Conservation (phyloP, 257 asterid species). For the Rhazya stricta region DNA sequence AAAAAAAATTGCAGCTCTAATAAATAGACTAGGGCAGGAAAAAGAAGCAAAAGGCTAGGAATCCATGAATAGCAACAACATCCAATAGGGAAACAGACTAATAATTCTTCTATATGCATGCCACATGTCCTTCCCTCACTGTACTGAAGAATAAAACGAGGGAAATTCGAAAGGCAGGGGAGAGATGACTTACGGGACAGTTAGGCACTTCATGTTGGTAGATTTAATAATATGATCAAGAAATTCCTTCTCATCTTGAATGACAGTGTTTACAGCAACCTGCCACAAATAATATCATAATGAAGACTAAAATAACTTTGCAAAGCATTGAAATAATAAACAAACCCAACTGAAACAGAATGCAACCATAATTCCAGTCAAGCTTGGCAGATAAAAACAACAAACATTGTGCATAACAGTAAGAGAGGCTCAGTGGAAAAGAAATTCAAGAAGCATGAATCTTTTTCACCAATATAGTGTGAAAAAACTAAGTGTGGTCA, state of each 20-base stretch:
- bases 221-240: conserved; percentile 89
- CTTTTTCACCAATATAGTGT: neutral
- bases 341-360: neutral
- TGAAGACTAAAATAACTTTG: neutral
- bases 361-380: neutral
- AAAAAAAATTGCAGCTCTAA: neutral
- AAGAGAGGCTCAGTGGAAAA: neutral
- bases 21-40: neutral
- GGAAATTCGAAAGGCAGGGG: conserved; percentile 2
- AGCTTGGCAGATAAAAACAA: neutral
- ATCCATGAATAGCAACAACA: neutral
- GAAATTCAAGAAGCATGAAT: neutral
- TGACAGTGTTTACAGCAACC: conserved; percentile 96
- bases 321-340: neutral
- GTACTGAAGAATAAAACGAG: neutral
- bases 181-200: conserved; percentile 61
- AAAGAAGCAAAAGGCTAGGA: neutral
- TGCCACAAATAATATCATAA: conserved; percentile 26
- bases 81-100: neutral
- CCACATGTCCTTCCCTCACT: neutral
- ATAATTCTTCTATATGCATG: neutral
- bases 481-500: neutral
- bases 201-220: conserved; percentile 97
- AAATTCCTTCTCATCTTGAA: conserved; percentile 82
- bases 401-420: neutral